Conservation (phyloP, 495 filamentous ascomycete genomes). For the Parathielavia appendiculata region DNA sequence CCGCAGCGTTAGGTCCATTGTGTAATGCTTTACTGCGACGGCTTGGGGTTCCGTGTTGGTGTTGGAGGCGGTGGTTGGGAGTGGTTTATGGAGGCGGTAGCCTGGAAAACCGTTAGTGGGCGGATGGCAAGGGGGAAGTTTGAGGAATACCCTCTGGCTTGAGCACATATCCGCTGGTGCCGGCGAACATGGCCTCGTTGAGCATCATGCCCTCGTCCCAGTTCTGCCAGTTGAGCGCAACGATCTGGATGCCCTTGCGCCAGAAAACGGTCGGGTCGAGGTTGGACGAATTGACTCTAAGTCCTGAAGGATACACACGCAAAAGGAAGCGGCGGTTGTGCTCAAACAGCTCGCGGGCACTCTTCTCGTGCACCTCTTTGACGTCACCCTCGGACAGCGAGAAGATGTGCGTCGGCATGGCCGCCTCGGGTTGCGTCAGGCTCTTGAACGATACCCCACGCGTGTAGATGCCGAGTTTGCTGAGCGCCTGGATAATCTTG, state of each 20-base stretch:
- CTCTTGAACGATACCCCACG: conserved; percentile 72
- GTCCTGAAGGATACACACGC: conserved; percentile 81
- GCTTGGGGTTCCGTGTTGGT: conserved; percentile 23
- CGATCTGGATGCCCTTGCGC: conserved; percentile 85
- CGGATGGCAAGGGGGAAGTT: neutral
- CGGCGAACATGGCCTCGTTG: conserved; percentile 86
- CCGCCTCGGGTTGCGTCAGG: conserved; percentile 56
- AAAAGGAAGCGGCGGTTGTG: conserved; percentile 84
- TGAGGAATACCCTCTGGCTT: conserved; percentile 59
- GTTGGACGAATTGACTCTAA: conserved; percentile 79
- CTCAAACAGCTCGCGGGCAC: conserved; percentile 58
- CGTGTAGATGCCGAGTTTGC: conserved; percentile 75
- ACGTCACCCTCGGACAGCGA: conserved; percentile 79
- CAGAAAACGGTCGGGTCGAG: conserved; percentile 79
- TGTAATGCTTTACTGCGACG: conserved; percentile 39
- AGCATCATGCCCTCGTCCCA: conserved; percentile 93
- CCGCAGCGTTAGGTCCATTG: conserved; percentile 49
- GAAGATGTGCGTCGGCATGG: conserved; percentile 77
- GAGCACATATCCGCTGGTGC: conserved; percentile 73
- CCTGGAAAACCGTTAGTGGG: neutral
- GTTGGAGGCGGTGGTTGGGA: neutral
- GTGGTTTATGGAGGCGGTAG: conserved; percentile 4
- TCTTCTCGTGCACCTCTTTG: conserved; percentile 59
- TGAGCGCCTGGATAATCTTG: conserved; percentile 71
- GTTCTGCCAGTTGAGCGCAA: conserved; percentile 92